Evolutionary conservation across 2,329 filamentous ascomycete genomes (phyloP), one percentile per base, ranked within the genome.

Genomic region (Aspergillus sp.): DNA sequence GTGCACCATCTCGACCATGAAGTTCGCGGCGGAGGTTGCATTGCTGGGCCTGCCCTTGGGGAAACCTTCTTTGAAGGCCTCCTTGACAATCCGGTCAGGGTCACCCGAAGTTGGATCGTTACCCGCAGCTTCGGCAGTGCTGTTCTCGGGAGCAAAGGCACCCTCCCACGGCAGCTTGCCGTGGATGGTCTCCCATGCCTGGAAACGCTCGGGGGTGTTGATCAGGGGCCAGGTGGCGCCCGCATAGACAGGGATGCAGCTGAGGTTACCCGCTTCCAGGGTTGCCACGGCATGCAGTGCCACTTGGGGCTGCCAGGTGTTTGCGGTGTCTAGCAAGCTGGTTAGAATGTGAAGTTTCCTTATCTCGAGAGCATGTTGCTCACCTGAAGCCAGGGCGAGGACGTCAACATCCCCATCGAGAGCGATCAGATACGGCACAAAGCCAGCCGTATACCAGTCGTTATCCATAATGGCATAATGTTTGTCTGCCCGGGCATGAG

Each of bases 241-340:
- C 20, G 74, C 67, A 54, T 76, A 70, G 3, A 80, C 77, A 0
- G 77, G 77, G 33, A 80, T 76, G 55, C 77, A 80, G 44, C 65
- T 68, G 1, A 80, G 59, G 47, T 74, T 73, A 14, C 77, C 77
- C 10, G 73, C 60, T 59, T 79, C 76, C 0, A 81, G 67, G 2
- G 71, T 74, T 1, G 76, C 75, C 1, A 80, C 65, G 3, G 71
- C 77, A 51, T 80, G 77, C 1, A 76, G 63, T 19, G 74, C 75
- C 10, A 61, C 65, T 55, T 79, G 76, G 6, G 70, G 65, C 32
- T 76, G 71, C 76, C 76, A 80, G 3, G 70, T 71, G 53, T 80
- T 71, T 32, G 70, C 68, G 3, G 76, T 80, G 51, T 74, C 58
- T 61, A 67, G 41, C 50, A 42, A 42, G 38, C 36, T 36, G 19